These are phyloP conservation scores for Tarenaya hassleriana DNA, from an alignment of 345 rosid genomes.

Conservation along the genomic window DNA sequence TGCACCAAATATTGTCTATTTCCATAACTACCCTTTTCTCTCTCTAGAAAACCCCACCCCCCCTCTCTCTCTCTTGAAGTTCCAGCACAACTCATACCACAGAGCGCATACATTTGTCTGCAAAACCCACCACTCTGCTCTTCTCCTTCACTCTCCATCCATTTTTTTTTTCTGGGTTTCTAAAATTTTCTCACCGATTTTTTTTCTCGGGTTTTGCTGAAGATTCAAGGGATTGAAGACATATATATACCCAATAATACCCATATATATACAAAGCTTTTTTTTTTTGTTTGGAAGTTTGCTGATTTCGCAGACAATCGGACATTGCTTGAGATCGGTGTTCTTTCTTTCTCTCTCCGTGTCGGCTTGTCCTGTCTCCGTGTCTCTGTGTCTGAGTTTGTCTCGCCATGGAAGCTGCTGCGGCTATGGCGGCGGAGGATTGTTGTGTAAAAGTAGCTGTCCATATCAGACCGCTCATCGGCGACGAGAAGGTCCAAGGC, in stretches of 20 bases:
- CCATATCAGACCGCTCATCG: constrained; percentile 92
- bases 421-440: constrained; percentile 50
- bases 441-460: constrained; percentile 97
- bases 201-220: constrained; percentile 19
- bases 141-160: constrained; percentile 36
- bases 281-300: constrained; percentile 8
- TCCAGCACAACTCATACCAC: constrained; percentile 15
- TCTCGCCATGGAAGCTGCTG: constrained; percentile 37
- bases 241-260: constrained; percentile 7
- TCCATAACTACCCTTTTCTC: constrained; percentile 41
- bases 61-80: constrained; percentile 18
- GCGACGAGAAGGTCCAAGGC: constrained; percentile 84
- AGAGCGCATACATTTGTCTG: constrained; percentile 29
- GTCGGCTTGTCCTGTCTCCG: constrained; percentile 11
- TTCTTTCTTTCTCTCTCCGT: constrained; percentile 14
- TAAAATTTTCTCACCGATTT: background rate
- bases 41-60: constrained; percentile 4
- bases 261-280: constrained; percentile 1
- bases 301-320: constrained; percentile 1
- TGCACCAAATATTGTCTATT: constrained; percentile 15
- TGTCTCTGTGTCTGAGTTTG: constrained; percentile 23
- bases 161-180: background rate
- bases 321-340: background rate
- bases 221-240: constrained; percentile 30
- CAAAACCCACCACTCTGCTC: constrained; percentile 19